Conservation (phyloP, 2,329 filamentous ascomycete genomes). For the Fusarium globosum region DNA sequence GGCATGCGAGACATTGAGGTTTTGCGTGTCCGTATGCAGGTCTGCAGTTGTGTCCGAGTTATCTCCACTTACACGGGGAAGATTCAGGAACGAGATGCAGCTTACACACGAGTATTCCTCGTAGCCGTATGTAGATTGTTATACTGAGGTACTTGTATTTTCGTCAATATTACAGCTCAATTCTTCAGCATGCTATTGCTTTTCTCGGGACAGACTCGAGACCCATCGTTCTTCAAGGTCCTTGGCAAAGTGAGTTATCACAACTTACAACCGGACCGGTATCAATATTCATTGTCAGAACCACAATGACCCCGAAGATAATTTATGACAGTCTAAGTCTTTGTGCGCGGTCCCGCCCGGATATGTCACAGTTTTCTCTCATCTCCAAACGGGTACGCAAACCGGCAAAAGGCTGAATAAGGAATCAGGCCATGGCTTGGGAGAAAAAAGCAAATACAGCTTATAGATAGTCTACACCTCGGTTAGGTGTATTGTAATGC, state of each 20-base stretch:
- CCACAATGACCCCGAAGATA: background rate
- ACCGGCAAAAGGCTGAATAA: background rate
- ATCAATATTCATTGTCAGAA: background rate
- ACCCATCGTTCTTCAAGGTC: background rate
- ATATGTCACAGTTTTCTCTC: slow-evolving; percentile 19
- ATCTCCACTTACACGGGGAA: slow-evolving; percentile 8
- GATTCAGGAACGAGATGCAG: slow-evolving; percentile 6
- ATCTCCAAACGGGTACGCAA: slow-evolving; percentile 1
- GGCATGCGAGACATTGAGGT: background rate
- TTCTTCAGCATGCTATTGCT: background rate
- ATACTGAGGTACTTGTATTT: background rate
- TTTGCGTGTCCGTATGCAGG: background rate
- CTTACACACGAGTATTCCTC: background rate
- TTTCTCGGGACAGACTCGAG: background rate
- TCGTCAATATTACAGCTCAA: background rate
- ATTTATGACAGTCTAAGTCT: background rate
- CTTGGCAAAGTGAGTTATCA: background rate
- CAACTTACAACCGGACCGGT: background rate
- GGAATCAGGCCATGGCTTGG: slow-evolving; percentile 33
- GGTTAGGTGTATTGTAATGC: slow-evolving; percentile 4
- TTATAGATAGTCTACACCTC: background rate
- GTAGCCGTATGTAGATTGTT: background rate
- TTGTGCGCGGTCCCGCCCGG: slow-evolving; percentile 3
- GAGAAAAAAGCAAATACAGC: slow-evolving; percentile 31
- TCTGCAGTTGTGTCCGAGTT: background rate